Evolutionary conservation across 495 filamentous ascomycete species (phyloP), one percentile per base, ranked within the genome.

Genomic region (Xylaria palmicola): DNA sequence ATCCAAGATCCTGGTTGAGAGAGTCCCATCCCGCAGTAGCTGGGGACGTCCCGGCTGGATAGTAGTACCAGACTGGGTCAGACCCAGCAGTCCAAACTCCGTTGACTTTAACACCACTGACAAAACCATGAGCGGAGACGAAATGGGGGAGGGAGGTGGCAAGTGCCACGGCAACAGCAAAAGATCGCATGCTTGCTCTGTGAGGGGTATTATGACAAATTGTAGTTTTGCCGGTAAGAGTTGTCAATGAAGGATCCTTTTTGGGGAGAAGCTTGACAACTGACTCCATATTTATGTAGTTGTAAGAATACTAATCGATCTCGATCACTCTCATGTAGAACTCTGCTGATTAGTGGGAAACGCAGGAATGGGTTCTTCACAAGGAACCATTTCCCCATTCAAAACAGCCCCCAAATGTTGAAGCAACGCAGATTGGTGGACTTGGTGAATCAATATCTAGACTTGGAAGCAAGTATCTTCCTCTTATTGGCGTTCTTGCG

Each of bases 71-170:
- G 19, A 65, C 58, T 7, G 63, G 63, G 24, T 65, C 54, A 0
- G 47, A 49, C 0, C 63, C 63, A 12, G 53, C 59, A 6, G 59
- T 62, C 63, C 59, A 65, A 20, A 26, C 50, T 15, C 84, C 85
- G 12, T 83, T 85, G 63, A 83, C 78, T 24, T 87, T 76, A 62
- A 86, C 78, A 62, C 85, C 80, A 43, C 73, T 74, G 37, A 88
- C 85, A 58, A 80, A 83, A 27, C 86, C 86, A 73, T 89, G 86
- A 58, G 82, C 85, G 55, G 80, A 77, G 49, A 24, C 51, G 1
- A 65, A 39, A 17, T 39, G 41, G 26, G 40, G 29, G 15, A 49
- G 17, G 19, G 30, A 36, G 30, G 44, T 37, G 30, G 43, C 17
- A 1, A 43, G 20, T 6, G 55, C 55, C 30, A 39, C 30, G 30